Base-by-base conservation (phyloP, 805 yeast genomes). In the Pachysolen tannophilus region DNA sequence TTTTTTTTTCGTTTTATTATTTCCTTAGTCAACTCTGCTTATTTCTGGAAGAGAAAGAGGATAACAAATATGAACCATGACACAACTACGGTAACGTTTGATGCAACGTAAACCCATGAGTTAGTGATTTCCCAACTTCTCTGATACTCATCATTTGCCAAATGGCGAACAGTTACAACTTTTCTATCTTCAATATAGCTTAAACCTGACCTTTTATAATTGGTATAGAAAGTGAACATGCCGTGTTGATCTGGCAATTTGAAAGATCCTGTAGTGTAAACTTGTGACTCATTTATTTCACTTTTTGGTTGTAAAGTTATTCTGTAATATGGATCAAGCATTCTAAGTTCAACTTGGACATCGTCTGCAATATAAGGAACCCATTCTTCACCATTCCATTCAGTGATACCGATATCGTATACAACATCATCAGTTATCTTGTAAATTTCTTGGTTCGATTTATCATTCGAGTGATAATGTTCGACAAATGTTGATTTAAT, bases 291-390 rank as follows among this genome's bases (percentile, higher is more conserved):
- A 6, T 48, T 55, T 2, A 50, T 36, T 3, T 63, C 55, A 8
- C 65, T 65, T 29, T 63, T 52, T 20, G 69, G 65, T 14, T 56
- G 46, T 49, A 92, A 61, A 41, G 69, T 76, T 39, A 90, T 53
- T 52, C 98, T 77, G 53, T 87, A 87, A 64, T 90, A 92, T 28
- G 99, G 98, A 55, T 92, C 97, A 43, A 92, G 72, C 90, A 92
- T 80, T 49, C 72, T 75, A 56, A 87, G 76, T 49, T 86, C 88
- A 38, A 92, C 64, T 61, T 92, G 98, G 37, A 84, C 55, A 41
- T 80, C 82, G 34, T 72, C 68, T 26, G 64, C 65, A 6, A 52
- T 56, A 53, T 57, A 86, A 20, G 95, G 94, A 10, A 53, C 64
- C 96, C 95, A 92, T 35, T 59, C 33, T n/a, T 51, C 46, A 26